Conservation (phyloP, 129 eudicot species). For the Centrapalus pauciflorus region DNA sequence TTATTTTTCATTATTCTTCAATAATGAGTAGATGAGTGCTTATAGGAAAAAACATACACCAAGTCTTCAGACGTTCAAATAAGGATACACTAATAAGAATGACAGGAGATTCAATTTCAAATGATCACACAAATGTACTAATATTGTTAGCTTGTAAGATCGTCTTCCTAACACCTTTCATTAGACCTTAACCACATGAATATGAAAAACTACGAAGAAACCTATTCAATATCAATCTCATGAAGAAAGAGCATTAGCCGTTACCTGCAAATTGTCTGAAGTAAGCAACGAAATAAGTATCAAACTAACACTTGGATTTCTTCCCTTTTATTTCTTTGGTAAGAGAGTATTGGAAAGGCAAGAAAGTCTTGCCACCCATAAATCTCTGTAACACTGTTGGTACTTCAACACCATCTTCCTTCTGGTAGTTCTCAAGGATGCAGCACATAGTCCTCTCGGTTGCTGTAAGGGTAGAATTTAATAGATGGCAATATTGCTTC, state of each 20-base stretch:
- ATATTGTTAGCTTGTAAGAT: conserved; percentile 12
- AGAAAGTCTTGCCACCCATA: conserved; percentile 85
- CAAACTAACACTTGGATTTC: conserved; percentile 40
- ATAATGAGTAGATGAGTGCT: too few relatives aligned
- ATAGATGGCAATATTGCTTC: conserved; percentile 70
- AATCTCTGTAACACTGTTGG: conserved; percentile 55
- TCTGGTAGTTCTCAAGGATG: conserved; percentile 77
- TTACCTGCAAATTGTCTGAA: neutral
- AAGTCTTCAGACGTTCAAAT: neutral
- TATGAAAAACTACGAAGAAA: neutral
- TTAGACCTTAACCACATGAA: neutral
- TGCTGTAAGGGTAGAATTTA: conserved; percentile 88
- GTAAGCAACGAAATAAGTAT: neutral
- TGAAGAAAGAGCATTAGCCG: neutral
- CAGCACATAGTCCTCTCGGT: conserved; percentile 93
- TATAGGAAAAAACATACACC: neutral
- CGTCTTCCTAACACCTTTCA: neutral
- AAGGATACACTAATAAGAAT: neutral
- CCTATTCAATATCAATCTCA: conserved; percentile 7
- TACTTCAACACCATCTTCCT: conserved; percentile 84
- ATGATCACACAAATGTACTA: neutral
- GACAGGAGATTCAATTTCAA: neutral
- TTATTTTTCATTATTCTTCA: too few relatives aligned
- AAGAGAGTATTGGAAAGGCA: conserved; percentile 47
- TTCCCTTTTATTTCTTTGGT: conserved; percentile 54